Evolutionary conservation across 2,329 filamentous ascomycete species (phyloP).

Genomic region (Trichoderma sp.): DNA sequence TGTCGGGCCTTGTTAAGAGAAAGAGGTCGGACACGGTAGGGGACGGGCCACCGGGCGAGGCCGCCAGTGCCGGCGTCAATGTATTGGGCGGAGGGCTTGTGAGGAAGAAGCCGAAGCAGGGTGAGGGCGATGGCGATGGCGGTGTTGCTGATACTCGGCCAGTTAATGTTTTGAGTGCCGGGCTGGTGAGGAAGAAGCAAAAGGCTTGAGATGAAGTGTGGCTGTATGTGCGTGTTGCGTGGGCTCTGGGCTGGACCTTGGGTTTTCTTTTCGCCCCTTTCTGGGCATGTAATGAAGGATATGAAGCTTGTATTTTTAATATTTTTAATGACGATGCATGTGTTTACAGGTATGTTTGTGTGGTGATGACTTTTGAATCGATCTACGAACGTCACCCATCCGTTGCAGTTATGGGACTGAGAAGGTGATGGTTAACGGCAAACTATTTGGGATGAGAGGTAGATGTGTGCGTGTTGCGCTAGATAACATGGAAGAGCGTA

Average conservation of each 20-base stretch:
- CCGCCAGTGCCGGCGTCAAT: conserved; percentile 41
- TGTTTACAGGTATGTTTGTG: neutral
- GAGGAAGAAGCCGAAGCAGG: conserved; percentile 56
- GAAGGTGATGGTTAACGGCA: too few species aligned
- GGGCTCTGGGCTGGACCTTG: neutral
- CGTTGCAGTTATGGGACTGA: too few species aligned
- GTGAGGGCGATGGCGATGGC: conserved; percentile 23
- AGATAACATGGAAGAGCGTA: too few species aligned
- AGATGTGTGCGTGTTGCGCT: too few species aligned
- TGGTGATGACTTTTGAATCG: neutral
- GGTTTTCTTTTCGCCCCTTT: neutral
- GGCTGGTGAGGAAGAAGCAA: conserved; percentile 59
- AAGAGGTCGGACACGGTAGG: conserved; percentile 42
- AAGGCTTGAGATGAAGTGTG: conserved; percentile 41
- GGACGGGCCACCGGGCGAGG: conserved; percentile 26
- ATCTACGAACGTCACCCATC: too few species aligned
- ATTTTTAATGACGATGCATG: neutral
- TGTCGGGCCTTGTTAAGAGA: conserved; percentile 52
- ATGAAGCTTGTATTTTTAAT: neutral
- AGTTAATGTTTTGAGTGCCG: conserved; percentile 52
- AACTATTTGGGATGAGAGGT: too few species aligned
- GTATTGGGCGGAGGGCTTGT: conserved; percentile 51
- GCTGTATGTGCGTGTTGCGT: neutral
- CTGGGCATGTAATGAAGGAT: neutral
- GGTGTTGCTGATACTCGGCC: conserved; percentile 26